Conservation (phyloP, 208 protist species). For the Herpetomonas tarakana region DNA sequence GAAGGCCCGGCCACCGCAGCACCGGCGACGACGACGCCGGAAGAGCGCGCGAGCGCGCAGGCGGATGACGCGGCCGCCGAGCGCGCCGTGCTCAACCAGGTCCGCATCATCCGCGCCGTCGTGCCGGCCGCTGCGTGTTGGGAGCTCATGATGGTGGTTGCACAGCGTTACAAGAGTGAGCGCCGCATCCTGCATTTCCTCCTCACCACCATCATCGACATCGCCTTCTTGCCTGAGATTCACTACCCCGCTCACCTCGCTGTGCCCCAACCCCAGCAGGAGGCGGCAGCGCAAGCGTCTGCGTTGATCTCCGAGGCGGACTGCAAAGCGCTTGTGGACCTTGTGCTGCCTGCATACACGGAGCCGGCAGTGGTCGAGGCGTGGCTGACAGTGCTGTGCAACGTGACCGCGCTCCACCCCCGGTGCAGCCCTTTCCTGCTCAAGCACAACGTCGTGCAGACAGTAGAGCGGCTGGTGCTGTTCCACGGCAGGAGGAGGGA, state of each 20-base stretch:
- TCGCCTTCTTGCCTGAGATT: constrained; percentile 10
- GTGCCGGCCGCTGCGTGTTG: constrained; percentile 13
- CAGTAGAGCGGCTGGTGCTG: constrained; percentile 39
- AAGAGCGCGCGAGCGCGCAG: neutral
- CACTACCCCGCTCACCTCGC: neutral
- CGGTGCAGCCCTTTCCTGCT: constrained; percentile 22
- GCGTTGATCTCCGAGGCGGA: constrained; percentile 4
- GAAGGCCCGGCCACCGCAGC: neutral
- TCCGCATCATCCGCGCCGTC: constrained; percentile 2
- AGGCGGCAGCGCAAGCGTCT: constrained; percentile 9
- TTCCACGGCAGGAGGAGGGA: neutral
- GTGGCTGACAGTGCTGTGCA: constrained; percentile 42
- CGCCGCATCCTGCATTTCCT: constrained; percentile 22
- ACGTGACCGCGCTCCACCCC: constrained; percentile 30
- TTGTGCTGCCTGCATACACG: constrained; percentile 22
- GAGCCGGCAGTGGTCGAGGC: constrained; percentile 28
- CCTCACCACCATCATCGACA: constrained; percentile 24
- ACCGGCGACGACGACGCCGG: neutral
- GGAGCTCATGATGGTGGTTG: constrained; percentile 9
- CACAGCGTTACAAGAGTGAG: constrained; percentile 20
- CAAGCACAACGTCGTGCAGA: constrained; percentile 28
- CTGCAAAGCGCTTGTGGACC: constrained; percentile 2
- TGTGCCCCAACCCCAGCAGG: neutral
- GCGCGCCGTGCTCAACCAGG: neutral
- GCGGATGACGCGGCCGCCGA: neutral